A percentile compares a stretch with the other conserved stretches of the same genome.
These are phyloP conservation scores for Vararia minispora DNA, from an alignment of 768 basidiomycete species.

Conservation along the genomic window DNA sequence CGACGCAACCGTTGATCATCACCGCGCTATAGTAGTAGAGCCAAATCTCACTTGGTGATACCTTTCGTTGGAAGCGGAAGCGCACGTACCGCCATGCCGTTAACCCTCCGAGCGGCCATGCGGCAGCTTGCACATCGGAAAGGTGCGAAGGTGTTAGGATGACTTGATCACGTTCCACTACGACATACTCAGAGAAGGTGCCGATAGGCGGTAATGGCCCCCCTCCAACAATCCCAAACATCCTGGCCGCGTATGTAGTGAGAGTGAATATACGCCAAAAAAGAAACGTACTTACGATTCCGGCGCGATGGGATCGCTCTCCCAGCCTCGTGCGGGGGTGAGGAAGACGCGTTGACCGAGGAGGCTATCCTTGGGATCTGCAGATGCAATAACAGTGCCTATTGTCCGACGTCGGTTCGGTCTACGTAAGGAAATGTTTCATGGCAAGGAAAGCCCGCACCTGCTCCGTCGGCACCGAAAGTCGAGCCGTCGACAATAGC, in stretches of 20 bases:
- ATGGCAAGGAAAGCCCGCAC: constrained; percentile 21
- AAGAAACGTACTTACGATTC: constrained; percentile 38
- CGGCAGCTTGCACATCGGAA: constrained; percentile 55
- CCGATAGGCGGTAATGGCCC: constrained; percentile 42
- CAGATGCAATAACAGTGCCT: constrained; percentile 57
- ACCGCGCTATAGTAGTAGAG: constrained; percentile 12
- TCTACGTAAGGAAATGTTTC: neutral
- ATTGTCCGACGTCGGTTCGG: no score
- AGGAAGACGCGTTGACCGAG: constrained; percentile 61
- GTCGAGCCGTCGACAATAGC: constrained; percentile 45
- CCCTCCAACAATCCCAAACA: constrained; percentile 62
- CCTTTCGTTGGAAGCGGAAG: neutral
- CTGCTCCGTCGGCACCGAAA: constrained; percentile 67
- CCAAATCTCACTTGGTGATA: neutral
- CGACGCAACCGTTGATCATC: constrained; percentile 52
- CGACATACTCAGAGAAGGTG: constrained; percentile 68
- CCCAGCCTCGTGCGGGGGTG: constrained; percentile 72
- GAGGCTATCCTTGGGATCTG: constrained; percentile 40
- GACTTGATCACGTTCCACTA: constrained; percentile 60
- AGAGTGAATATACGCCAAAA: neutral
- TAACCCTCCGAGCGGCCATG: constrained; percentile 67
- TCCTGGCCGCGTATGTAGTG: constrained; percentile 17
- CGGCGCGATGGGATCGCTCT: constrained; percentile 48
- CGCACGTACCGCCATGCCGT: constrained; percentile 71
- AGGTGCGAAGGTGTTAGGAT: constrained; percentile 57